Base-by-base conservation (phyloP, 805 yeast species). In the Candida nitratophila region DNA sequence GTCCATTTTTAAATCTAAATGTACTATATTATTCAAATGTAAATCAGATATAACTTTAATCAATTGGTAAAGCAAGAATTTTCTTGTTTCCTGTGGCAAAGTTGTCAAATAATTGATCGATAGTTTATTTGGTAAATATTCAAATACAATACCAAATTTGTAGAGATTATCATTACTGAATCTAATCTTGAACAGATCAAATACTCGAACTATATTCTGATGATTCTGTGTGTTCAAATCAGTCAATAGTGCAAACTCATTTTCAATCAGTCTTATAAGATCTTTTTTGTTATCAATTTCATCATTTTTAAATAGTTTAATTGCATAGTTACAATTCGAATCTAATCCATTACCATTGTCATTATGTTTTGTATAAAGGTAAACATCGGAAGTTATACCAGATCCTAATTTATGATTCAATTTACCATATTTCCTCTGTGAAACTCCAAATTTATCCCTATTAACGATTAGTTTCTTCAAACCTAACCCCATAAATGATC, bases 1-100 rank as follows among this genome's bases (percentile, higher is more conserved):
- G 24, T 67, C 74, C 21, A 71, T 59, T 55, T 76, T 76, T 42
- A 76, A 52, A 56, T 76, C 82, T 35, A 81, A 60, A 52, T 76
- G 81, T 46, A 73, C 68, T 15, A 73, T 49, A 16, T 44, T 43
- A 4, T 43, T 30, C 2, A 43, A 40, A 10, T 76, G 81, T 36
- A 76, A 47, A 51, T 65, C 68, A 1, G 38, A 16, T 4, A 76
- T 50, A 0, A 69, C 79, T 3, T 36, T 27, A 16, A 66, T 53
- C 3, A 73, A 44, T 52, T 76, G 81, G 43, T 61, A 63, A 68
- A 71, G 70, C 36, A 64, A 56, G 42, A 70, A 59, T 17, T 63
- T 41, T 31, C 56, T 43, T 24, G 56, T 61, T 2, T 29, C 41
- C 10, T 39, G 31, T 16, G 48, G 40, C 14, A 45, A 11, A 20